phyloP scores from a whole-genome alignment of 352 stramenopile species.

The Phytophthora hybrid region DNA sequence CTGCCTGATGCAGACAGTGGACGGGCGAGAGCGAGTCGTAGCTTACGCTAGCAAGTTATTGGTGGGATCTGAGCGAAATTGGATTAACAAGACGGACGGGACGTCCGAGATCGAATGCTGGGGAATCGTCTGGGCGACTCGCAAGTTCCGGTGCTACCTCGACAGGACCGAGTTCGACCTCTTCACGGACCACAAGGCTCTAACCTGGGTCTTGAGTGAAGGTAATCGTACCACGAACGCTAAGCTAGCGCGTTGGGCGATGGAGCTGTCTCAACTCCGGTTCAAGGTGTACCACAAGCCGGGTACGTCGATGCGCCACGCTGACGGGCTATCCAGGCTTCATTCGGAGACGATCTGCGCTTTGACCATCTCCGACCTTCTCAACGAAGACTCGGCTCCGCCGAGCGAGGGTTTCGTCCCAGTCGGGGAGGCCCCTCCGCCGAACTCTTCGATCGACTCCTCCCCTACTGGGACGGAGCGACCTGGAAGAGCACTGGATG shows the following conservation, averaged over 20 bases:
- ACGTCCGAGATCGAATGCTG: constrained; percentile 2
- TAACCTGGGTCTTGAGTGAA: too few relatives aligned
- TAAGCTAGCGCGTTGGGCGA: constrained; percentile 6
- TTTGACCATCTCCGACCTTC: not conserved
- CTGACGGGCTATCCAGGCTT: constrained; percentile 5
- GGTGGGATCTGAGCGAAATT: not conserved
- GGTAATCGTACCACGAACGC: not conserved
- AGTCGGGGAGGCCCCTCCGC: too few relatives aligned
- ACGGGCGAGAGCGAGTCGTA: too few relatives aligned
- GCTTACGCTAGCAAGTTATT: not conserved
- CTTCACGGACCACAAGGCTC: too few relatives aligned
- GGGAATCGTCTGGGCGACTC: not conserved
- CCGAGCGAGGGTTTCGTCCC: too few relatives aligned
- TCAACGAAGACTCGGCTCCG: not conserved
- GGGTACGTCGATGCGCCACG: constrained; percentile 3
- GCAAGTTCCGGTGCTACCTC: too few relatives aligned
- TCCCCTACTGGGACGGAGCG: too few relatives aligned
- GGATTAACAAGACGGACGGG: not conserved
- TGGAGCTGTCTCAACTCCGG: not conserved
- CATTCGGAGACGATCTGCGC: not conserved
- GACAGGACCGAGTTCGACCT: too few relatives aligned
- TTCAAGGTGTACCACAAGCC: constrained; percentile 9
- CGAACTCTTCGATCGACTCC: too few relatives aligned
- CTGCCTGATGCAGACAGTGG: too few relatives aligned
- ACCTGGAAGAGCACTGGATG: too few relatives aligned